These are phyloP conservation scores for Talaromyces verruculosus DNA, from an alignment of 2,329 filamentous ascomycete species.

Conservation along the genomic window DNA sequence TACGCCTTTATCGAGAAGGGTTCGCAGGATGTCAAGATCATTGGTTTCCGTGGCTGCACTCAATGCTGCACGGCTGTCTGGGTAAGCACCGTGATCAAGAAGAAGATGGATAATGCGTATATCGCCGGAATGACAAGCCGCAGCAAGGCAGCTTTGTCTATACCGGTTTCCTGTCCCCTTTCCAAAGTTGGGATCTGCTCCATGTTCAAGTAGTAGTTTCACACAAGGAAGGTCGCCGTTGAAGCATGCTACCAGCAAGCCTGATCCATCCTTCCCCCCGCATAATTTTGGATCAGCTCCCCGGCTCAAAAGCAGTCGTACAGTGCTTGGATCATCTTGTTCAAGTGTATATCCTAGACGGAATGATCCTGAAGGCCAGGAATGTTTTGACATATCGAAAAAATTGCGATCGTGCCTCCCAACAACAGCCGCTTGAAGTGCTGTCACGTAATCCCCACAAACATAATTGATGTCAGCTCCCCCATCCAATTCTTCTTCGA, in stretches of 20 bases:
- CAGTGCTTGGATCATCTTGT: background rate
- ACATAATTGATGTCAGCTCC: constrained; percentile 19
- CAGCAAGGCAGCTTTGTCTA: background rate
- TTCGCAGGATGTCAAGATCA: background rate
- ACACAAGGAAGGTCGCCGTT: constrained; percentile 1
- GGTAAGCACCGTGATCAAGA: background rate
- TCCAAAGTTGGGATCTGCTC: constrained; percentile 6
- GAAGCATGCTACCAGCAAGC: background rate
- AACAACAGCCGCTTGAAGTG: constrained; percentile 18
- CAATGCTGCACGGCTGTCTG: background rate
- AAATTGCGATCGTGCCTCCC: constrained; percentile 9
- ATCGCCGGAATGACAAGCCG: background rate
- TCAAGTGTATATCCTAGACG: background rate
- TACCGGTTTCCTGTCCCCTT: background rate
- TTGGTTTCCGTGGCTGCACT: background rate
- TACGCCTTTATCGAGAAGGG: constrained; percentile 1
- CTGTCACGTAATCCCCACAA: constrained; percentile 16
- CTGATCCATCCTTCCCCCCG: background rate
- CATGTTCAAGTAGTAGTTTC: background rate
- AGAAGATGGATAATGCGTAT: constrained; percentile 5
- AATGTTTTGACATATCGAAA: background rate
- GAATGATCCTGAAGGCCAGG: background rate
- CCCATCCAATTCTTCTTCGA: constrained; percentile 26
- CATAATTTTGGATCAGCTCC: constrained; percentile 6
- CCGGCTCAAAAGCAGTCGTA: background rate